Percentiles rank a stretch among this genome's conserved stretches.
These are phyloP conservation scores for Trichoderma sp. DNA, from an alignment of 2,329 filamentous ascomycete genomes.

Conservation along the genomic window DNA sequence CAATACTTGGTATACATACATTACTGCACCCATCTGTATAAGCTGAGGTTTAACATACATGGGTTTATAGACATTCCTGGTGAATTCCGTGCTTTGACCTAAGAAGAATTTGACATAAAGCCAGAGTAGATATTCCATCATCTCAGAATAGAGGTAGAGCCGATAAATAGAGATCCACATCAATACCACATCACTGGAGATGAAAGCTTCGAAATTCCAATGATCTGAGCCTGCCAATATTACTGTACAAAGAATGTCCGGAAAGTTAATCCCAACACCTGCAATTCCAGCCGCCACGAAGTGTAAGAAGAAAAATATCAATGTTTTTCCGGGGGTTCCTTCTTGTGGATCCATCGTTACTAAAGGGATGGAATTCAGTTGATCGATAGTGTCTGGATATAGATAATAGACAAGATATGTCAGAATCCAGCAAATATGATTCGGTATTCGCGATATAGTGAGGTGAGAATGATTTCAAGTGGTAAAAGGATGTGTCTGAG, in stretches of 20 bases:
- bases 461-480: neutral
- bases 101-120: neutral
- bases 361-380: neutral
- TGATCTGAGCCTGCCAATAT: no score
- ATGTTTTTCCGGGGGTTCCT: neutral
- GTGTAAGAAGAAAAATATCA: neutral
- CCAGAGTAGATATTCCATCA: neutral
- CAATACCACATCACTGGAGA: neutral
- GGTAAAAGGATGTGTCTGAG: neutral
- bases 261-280: no score
- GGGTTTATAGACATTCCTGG: neutral
- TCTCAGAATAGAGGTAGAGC: neutral
- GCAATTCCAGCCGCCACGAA: neutral
- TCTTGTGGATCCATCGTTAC: neutral
- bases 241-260: no score
- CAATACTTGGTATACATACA: no score
- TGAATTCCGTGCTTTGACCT: neutral
- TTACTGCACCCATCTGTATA: no score
- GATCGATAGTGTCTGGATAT: neutral
- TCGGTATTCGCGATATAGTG: neutral
- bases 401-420: neutral
- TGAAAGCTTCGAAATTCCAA: neutral
- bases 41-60: neutral
- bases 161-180: neutral
- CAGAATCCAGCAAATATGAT: neutral